Evolutionary conservation across 257 asterid species (phyloP).

Genomic region (Rubia yunnanensis): DNA sequence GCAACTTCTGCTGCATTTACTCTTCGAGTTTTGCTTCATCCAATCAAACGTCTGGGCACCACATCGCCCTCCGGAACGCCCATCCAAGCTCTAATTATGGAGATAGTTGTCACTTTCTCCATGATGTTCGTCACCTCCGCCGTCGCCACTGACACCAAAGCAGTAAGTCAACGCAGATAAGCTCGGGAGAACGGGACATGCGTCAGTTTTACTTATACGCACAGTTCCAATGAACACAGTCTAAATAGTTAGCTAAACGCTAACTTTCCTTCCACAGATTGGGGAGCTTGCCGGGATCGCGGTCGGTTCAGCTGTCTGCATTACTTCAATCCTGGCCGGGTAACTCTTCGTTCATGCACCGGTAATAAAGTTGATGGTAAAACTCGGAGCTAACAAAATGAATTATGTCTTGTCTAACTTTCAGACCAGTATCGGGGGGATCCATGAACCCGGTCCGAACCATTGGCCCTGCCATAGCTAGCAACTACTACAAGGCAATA

Average conservation of each 20-base stretch:
- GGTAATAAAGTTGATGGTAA: background rate
- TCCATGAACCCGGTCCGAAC: slow-evolving; percentile 86
- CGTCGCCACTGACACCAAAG: slow-evolving; percentile 89
- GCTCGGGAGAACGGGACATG: no score
- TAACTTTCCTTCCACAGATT: slow-evolving; percentile 25
- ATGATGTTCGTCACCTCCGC: slow-evolving; percentile 89
- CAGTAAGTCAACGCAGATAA: slow-evolving; percentile 67
- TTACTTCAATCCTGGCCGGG: slow-evolving; percentile 84
- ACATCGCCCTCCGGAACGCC: slow-evolving; percentile 59
- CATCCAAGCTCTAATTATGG: slow-evolving; percentile 67
- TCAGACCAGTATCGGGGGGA: slow-evolving; percentile 81
- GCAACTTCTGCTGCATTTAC: slow-evolving; percentile 57
- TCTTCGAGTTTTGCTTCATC: slow-evolving; percentile 46
- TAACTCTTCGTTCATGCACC: background rate
- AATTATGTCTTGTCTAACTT: background rate
- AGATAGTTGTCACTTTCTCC: slow-evolving; percentile 64
- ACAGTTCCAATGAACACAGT: no score
- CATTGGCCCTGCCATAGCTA: slow-evolving; percentile 81
- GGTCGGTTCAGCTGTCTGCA: slow-evolving; percentile 90
- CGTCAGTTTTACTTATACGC: no score
- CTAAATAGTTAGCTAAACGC: no score
- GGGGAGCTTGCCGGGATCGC: slow-evolving; percentile 92
- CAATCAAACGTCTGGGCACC: slow-evolving; percentile 66
- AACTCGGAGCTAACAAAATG: background rate
- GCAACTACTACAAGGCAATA: slow-evolving; percentile 47